Evolutionary conservation across 2,329 filamentous ascomycete species (phyloP).

Genomic region (Paecilomyces fulvus): DNA sequence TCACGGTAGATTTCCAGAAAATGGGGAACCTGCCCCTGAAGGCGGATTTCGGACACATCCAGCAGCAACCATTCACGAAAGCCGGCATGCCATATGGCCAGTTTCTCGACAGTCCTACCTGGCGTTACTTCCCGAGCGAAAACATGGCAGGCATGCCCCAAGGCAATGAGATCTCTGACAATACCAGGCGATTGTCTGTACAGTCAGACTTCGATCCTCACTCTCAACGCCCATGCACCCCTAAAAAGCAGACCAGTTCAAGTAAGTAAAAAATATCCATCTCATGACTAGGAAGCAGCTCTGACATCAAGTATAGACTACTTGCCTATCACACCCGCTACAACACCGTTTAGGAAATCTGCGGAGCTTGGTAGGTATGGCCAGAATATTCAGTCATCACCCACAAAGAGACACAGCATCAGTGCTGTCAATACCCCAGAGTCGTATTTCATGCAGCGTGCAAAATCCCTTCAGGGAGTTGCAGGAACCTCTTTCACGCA

Average conservation of each 20-base stretch:
- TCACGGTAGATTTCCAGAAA: constrained; percentile 10
- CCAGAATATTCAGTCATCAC: constrained; percentile 31
- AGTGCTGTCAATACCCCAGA: constrained; percentile 24
- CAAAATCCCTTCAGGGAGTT: constrained; percentile 40
- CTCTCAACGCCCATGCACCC: constrained; percentile 51
- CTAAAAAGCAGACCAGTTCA: constrained; percentile 50
- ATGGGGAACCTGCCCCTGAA: constrained; percentile 14
- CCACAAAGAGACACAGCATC: constrained; percentile 29
- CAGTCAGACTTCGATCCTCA: constrained; percentile 29
- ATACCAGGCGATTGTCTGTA: constrained; percentile 28
- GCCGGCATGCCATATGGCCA: constrained; percentile 13
- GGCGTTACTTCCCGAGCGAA: constrained; percentile 18
- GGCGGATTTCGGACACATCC: constrained; percentile 18
- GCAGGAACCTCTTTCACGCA: constrained; percentile 23
- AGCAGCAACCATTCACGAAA: constrained; percentile 19
- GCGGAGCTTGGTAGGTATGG: constrained; percentile 29
- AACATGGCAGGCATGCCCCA: constrained; percentile 14
- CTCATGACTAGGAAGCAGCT: neutral
- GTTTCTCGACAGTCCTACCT: constrained; percentile 15
- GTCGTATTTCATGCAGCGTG: constrained; percentile 35
- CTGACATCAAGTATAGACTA: constrained; percentile 41
- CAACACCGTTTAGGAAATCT: constrained; percentile 47
- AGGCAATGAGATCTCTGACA: constrained; percentile 13
- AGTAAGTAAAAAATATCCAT: constrained; percentile 40
- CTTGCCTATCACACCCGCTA: constrained; percentile 59